Evolutionary conservation across 345 rosid species (phyloP).

Genomic region (Murraya paniculata): DNA sequence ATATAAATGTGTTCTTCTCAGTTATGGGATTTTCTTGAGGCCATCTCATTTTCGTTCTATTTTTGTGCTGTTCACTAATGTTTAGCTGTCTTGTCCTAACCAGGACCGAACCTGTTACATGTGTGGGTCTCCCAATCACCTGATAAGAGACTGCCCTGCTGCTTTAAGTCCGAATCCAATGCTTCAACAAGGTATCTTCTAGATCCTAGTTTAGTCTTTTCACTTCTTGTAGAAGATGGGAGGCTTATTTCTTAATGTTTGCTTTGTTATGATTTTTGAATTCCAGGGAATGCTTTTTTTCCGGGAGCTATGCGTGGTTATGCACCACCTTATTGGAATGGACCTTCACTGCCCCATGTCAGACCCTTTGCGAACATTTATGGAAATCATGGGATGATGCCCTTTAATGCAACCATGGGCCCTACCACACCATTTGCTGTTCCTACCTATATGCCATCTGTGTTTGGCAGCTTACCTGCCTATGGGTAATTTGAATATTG

Average conservation of each 20-base stretch:
- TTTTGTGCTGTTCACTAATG: background rate
- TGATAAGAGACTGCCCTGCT: slow-evolving; percentile 46
- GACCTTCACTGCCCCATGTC: slow-evolving; percentile 19
- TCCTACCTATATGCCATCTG: slow-evolving; percentile 30
- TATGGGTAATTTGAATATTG: slow-evolving; percentile 27
- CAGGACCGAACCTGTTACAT: slow-evolving; percentile 44
- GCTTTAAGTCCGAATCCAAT: slow-evolving; percentile 27
- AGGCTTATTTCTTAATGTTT: background rate
- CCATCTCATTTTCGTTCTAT: background rate
- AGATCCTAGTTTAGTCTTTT: background rate
- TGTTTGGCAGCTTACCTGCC: slow-evolving; percentile 28
- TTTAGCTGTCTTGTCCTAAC: slow-evolving; percentile 15
- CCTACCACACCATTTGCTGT: slow-evolving; percentile 24
- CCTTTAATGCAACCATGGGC: slow-evolving; percentile 28
- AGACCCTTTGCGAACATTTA: slow-evolving; percentile 29
- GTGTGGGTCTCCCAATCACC: slow-evolving; percentile 53
- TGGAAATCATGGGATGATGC: slow-evolving; percentile 30
- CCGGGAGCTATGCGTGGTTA: slow-evolving; percentile 30
- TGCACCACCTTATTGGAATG: slow-evolving; percentile 35
- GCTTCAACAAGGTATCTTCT: slow-evolving; percentile 34
- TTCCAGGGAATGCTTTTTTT: slow-evolving; percentile 33
- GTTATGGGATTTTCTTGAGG: background rate
- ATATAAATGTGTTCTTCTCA: background rate
- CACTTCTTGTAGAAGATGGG: background rate
- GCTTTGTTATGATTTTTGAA: slow-evolving; percentile 5